Conservation (phyloP, 768 basidiomycete genomes). For the Leccinum fibrillosum region DNA sequence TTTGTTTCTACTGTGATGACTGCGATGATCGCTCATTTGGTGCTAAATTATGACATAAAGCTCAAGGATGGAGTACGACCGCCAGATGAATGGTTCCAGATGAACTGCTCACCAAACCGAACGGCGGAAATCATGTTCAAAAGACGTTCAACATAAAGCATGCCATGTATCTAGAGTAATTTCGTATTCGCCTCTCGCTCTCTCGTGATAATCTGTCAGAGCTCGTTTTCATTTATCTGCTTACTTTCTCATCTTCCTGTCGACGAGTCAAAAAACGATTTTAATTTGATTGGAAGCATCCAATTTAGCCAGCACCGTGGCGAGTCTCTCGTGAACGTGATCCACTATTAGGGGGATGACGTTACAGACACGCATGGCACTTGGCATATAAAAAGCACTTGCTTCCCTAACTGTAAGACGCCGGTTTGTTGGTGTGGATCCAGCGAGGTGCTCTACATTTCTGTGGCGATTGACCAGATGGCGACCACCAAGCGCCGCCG, state of each 20-base stretch:
- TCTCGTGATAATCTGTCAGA: constrained; percentile 8
- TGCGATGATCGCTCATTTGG: constrained; percentile 38
- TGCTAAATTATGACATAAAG: constrained; percentile 40
- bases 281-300: constrained; percentile 12
- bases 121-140: constrained; percentile 37
- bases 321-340: neutral
- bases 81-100: constrained; percentile 32
- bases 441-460: constrained; percentile 3
- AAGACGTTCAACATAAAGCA: constrained; percentile 21
- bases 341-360: neutral
- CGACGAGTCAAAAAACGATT: neutral
- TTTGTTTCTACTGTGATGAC: constrained; percentile 41
- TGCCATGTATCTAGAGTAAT: constrained; percentile 5
- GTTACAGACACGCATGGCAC: neutral
- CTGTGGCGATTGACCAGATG: neutral
- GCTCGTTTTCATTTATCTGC: constrained; percentile 9
- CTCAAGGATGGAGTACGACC: constrained; percentile 36
- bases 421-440: neutral
- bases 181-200: constrained; percentile 7
- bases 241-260: neutral
- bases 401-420: neutral
- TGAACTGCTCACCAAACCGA: constrained; percentile 36
- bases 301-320: constrained; percentile 6
- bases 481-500: neutral
- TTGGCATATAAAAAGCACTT: neutral